Evolutionary conservation across 2,329 filamentous ascomycete species (phyloP).

Genomic region (Graphium sp.): DNA sequence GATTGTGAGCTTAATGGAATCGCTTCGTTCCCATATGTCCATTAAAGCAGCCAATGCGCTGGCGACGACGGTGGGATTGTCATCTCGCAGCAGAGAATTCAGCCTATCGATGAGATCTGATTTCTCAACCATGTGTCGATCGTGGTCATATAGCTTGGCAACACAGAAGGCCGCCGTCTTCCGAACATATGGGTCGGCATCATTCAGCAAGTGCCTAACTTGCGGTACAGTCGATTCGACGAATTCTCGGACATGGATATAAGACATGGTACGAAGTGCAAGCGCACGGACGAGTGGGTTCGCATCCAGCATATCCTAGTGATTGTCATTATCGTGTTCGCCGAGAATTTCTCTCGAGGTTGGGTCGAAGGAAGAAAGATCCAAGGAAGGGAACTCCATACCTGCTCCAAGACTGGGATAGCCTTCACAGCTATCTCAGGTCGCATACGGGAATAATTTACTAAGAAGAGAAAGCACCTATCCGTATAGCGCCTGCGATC

Average conservation of each 20-base stretch:
- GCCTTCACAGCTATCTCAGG: constrained; percentile 90
- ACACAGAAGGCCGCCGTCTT: constrained; percentile 96
- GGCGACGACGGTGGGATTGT: constrained; percentile 94
- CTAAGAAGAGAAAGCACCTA: constrained; percentile 94
- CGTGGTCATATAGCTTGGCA: constrained; percentile 94
- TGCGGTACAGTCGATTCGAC: constrained; percentile 79
- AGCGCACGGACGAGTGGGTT: constrained; percentile 89
- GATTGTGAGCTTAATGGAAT: constrained; percentile 94
- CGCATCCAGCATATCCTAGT: constrained; percentile 80
- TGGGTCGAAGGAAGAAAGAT: background rate
- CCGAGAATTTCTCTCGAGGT: no score
- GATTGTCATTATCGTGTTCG: constrained; percentile 4
- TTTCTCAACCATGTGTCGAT: constrained; percentile 72
- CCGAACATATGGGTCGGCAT: constrained; percentile 86
- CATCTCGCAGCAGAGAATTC: constrained; percentile 79
- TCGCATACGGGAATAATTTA: constrained; percentile 91
- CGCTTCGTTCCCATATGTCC: constrained; percentile 97
- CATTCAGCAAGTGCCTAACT: constrained; percentile 67
- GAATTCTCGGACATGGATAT: constrained; percentile 91
- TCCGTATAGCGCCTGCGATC: background rate
- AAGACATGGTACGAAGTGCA: constrained; percentile 87
- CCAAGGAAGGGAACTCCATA: background rate
- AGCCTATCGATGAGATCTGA: constrained; percentile 86
- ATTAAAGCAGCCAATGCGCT: constrained; percentile 81
- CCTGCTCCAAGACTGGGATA: constrained; percentile 64